Evolutionary conservation across 2,329 filamentous ascomycete species (phyloP).

Genomic region (Beauveria varroae): DNA sequence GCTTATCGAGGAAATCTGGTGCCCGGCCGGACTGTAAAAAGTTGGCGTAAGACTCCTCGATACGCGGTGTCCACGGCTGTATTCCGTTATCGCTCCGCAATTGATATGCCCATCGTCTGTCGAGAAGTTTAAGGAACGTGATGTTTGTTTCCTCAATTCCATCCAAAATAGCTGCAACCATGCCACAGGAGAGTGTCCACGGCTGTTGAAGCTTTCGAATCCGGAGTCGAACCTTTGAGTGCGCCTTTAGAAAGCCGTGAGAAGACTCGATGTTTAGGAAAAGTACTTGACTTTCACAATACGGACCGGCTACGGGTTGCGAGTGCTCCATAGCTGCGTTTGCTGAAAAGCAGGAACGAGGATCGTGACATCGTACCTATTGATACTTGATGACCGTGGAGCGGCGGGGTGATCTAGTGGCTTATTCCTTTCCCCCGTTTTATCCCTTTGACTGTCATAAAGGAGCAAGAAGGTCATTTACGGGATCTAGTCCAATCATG

Average conservation of each 20-base stretch:
- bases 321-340: neutral
- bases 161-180: neutral
- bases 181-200: conserved; percentile 2
- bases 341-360: neutral
- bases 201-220: neutral
- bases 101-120: neutral
- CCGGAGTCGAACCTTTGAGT: neutral
- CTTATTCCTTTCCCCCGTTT: no score
- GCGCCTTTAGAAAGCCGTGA: neutral
- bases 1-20: neutral
- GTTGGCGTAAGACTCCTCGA: neutral
- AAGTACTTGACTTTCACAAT: neutral
- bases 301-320: neutral
- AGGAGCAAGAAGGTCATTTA: no score
- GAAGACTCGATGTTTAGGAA: neutral
- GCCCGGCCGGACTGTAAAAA: neutral
- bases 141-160: neutral
- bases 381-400: no score
- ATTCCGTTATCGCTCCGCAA: neutral
- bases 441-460: no score
- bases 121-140: conserved; percentile 1
- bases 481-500: no score
- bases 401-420: no score
- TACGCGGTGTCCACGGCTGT: neutral
- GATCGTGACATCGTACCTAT: no score